Percentiles rank a stretch among this genome's conserved stretches.
Conservation (phyloP, 192 early-diverging fungal genomes). For the Gryganskiella cystojenkinii region DNA sequence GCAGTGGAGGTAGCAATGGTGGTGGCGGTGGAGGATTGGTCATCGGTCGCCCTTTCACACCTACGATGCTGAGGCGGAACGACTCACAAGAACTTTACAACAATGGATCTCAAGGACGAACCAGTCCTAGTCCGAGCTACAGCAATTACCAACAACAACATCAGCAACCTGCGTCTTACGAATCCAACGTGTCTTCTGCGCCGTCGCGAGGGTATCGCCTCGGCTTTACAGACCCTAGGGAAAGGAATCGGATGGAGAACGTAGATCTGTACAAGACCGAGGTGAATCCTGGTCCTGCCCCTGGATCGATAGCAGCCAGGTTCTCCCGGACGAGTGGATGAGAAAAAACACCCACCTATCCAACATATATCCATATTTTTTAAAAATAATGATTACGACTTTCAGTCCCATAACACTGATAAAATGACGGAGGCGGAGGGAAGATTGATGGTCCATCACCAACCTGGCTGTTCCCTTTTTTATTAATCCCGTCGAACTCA, state of each 20-base stretch:
- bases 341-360: slow-evolving; percentile 18
- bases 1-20: not conserved
- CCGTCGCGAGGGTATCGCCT: slow-evolving; percentile 22
- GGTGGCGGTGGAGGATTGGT: not conserved
- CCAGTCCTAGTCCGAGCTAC: slow-evolving; percentile 31
- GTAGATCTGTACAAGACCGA: slow-evolving; percentile 42
- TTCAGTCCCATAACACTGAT: too few species aligned
- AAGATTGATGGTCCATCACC: not conserved
- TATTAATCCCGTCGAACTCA: too few species aligned
- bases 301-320: slow-evolving; percentile 9
- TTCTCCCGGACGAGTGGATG: slow-evolving; percentile 31
- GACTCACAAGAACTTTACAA: slow-evolving; percentile 15
- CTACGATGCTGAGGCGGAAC: slow-evolving; percentile 22
- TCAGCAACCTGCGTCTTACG: slow-evolving; percentile 30
- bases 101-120: not conserved
- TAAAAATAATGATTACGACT: not conserved
- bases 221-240: slow-evolving; percentile 34
- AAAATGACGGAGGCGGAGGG: not conserved
- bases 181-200: slow-evolving; percentile 12
- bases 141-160: slow-evolving; percentile 19
- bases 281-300: too few species aligned
- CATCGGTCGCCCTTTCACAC: slow-evolving; percentile 26
- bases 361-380: not conserved
- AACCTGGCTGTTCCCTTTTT: not conserved
- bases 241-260: slow-evolving; percentile 41